These are phyloP conservation scores for Globisporangium carolinianum DNA, from an alignment of 352 stramenopile species.

Conservation along the genomic window DNA sequence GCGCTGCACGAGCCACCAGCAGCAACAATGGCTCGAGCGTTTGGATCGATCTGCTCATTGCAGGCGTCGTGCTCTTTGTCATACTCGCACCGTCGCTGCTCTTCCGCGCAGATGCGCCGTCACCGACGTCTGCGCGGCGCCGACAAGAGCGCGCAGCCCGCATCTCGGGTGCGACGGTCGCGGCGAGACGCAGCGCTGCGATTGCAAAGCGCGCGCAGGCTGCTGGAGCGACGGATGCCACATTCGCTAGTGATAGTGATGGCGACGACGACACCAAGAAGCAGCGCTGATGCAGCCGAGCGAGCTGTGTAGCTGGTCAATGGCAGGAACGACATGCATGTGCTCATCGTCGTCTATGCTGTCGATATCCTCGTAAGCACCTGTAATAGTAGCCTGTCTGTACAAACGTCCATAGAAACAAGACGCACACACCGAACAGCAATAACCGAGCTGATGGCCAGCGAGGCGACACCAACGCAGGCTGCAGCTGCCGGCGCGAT, in stretches of 20 bases:
- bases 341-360: not conserved
- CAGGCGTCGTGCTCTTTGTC: slow-evolving; percentile 53
- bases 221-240: slow-evolving; percentile 9
- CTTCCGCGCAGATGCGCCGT: slow-evolving; percentile 25
- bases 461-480: slow-evolving; percentile 30
- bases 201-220: slow-evolving; percentile 6
- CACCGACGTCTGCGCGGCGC: not conserved
- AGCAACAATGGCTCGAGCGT: slow-evolving; percentile 11
- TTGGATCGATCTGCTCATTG: slow-evolving; percentile 52
- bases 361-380: not conserved
- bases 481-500: slow-evolving; percentile 55
- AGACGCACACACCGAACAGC: not conserved
- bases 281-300: too few relatives aligned
- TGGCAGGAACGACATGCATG: not conserved
- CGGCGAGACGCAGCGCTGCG: not conserved
- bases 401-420: slow-evolving; percentile 7
- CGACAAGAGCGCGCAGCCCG: not conserved
- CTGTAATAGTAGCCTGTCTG: not conserved
- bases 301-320: too few relatives aligned
- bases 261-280: too few relatives aligned
- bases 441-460: not conserved
- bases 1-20: not conserved
- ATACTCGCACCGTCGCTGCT: slow-evolving; percentile 56
- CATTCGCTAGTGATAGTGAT: too few relatives aligned
- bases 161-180: too few relatives aligned